These are phyloP conservation scores for Exophiala phaeomuriformis DNA, from an alignment of 2,329 filamentous ascomycete genomes.

Conservation along the genomic window DNA sequence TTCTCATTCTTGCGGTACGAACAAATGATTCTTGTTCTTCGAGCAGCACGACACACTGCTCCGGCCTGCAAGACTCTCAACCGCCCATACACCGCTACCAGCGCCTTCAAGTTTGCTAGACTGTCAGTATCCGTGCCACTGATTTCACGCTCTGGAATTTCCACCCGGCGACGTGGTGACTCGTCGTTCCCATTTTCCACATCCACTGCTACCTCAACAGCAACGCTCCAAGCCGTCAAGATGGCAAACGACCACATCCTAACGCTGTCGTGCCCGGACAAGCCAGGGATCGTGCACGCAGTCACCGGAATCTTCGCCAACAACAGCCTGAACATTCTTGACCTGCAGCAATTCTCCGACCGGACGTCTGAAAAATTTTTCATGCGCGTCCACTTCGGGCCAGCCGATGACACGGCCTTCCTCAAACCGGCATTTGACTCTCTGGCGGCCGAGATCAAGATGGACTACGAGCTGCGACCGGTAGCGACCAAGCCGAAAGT, in stretches of 20 bases:
- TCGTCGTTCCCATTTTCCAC: background rate
- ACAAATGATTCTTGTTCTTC: conserved; percentile 8
- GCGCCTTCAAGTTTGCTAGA: background rate
- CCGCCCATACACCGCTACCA: background rate
- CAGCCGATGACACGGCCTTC: conserved; percentile 43
- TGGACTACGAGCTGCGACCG: conserved; percentile 65
- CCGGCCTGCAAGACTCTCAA: background rate
- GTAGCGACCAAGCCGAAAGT: conserved; percentile 64
- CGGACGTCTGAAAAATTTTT: conserved; percentile 69
- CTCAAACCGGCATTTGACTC: conserved; percentile 52
- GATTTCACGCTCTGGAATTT: background rate
- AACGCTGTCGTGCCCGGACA: conserved; percentile 76
- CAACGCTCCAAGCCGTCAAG: conserved; percentile 5
- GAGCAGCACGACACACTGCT: conserved; percentile 2
- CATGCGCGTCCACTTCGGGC: conserved; percentile 78
- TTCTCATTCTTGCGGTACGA: background rate
- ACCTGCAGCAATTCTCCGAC: conserved; percentile 79
- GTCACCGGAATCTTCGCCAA: conserved; percentile 70
- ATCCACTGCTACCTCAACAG: background rate
- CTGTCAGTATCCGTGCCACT: background rate
- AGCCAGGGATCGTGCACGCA: conserved; percentile 75
- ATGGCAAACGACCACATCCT: conserved; percentile 58
- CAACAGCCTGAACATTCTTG: conserved; percentile 70
- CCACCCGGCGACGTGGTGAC: background rate
- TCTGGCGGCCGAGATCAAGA: conserved; percentile 57